Evolutionary conservation across 441 rosid genomes (phyloP).

Genomic region (Populus hybrid): DNA sequence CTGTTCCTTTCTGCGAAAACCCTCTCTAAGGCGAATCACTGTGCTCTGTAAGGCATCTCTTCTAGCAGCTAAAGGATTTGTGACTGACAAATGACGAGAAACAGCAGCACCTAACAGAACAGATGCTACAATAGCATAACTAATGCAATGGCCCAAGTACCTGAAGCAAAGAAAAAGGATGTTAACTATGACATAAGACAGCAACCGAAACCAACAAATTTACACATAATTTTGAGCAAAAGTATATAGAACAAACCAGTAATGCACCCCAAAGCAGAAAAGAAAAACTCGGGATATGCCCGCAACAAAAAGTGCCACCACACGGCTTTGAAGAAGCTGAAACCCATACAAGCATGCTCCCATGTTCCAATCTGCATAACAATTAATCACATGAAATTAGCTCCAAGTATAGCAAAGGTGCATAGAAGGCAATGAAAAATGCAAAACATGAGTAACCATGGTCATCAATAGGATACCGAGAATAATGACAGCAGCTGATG

Average conservation of each 20-base stretch:
- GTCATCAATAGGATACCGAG: conserved; percentile 56
- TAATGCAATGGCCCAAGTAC: conserved; percentile 98
- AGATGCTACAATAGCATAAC: conserved; percentile 97
- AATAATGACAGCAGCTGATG: conserved; percentile 94
- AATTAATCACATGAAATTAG: conserved; percentile 26
- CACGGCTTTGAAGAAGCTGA: conserved; percentile 91
- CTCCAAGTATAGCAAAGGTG: conserved; percentile 16
- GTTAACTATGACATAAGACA: conserved; percentile 15
- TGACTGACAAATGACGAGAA: conserved; percentile 86
- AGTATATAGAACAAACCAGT: conserved; percentile 70
- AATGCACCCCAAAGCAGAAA: conserved; percentile 99
- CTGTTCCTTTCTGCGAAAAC: conserved; percentile 92
- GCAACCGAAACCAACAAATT: conserved; percentile 14
- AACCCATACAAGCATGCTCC: conserved; percentile 99
- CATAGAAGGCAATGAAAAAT: conserved; percentile 14
- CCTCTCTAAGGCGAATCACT: conserved; percentile 96
- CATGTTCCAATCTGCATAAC: conserved; percentile 90
- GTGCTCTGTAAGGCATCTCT: conserved; percentile 98
- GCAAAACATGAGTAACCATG: conserved; percentile 16
- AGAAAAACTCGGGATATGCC: conserved; percentile 93
- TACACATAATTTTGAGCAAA: conserved; percentile 1
- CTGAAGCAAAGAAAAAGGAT: conserved; percentile 39
- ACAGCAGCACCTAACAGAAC: conserved; percentile 97
- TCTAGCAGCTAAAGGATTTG: conserved; percentile 94
- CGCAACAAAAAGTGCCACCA: conserved; percentile 87